Evolutionary conservation across 495 filamentous ascomycete genomes (phyloP).

Genomic region (Aspergillus indologenus): DNA sequence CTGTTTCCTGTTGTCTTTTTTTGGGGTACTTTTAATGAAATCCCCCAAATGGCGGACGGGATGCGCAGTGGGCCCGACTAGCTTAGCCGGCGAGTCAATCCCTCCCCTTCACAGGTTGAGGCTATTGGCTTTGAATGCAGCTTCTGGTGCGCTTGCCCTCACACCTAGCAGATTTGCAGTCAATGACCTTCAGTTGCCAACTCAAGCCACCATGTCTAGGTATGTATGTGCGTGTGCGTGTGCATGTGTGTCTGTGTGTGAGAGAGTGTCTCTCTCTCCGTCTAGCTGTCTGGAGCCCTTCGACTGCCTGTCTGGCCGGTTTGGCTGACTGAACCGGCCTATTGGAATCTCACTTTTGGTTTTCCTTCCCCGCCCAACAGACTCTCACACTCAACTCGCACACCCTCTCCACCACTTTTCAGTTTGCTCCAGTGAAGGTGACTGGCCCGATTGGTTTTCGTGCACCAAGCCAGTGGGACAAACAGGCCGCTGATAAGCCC

Average conservation of each 20-base stretch:
- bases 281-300: too few species aligned
- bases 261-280: too few species aligned
- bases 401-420: conserved; percentile 16
- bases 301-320: not conserved
- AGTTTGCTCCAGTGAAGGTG: conserved; percentile 2
- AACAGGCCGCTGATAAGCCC: conserved; percentile 21
- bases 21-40: conserved; percentile 11
- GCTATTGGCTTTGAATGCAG: conserved; percentile 18
- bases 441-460: conserved; percentile 17
- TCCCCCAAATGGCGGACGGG: conserved; percentile 26
- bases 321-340: not conserved
- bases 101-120: conserved; percentile 17
- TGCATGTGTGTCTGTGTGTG: not conserved
- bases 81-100: conserved; percentile 25
- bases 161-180: too few species aligned
- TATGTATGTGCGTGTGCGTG: too few species aligned
- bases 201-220: conserved; percentile 12
- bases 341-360: conserved; percentile 9
- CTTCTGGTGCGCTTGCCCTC: not conserved
- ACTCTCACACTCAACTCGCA: not conserved
- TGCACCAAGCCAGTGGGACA: conserved; percentile 19
- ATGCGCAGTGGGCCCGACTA: conserved; percentile 24
- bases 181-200: conserved; percentile 8
- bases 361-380: conserved; percentile 4
- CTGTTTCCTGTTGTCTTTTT: conserved; percentile 8